Conservation (phyloP, 768 basidiomycete species). For the Leccinum fibrillosum region DNA sequence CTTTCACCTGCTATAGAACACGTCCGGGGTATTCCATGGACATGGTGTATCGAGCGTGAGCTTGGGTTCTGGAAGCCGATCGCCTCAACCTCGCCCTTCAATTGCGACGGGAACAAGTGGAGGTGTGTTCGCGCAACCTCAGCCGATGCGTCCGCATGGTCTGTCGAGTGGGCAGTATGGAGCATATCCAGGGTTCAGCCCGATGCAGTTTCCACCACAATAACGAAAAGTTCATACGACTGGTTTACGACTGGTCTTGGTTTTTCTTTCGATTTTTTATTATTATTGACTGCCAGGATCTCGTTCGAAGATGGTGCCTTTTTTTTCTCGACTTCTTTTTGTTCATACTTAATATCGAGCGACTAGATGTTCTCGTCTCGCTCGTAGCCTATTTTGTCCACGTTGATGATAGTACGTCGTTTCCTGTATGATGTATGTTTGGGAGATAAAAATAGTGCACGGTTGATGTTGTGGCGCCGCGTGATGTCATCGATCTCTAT, state of each 20-base stretch:
- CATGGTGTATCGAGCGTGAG: constrained; percentile 9
- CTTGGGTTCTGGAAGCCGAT: constrained; percentile 11
- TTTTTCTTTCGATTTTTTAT: constrained; percentile 11
- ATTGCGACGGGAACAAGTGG: constrained; percentile 6
- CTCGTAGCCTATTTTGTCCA: neutral
- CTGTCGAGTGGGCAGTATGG: constrained; percentile 17
- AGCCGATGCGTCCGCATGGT: constrained; percentile 19
- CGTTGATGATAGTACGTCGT: constrained; percentile 11
- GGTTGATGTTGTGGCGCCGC: neutral
- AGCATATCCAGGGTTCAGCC: constrained; percentile 17
- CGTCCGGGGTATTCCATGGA: constrained; percentile 22
- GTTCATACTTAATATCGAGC: neutral
- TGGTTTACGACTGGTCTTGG: neutral
- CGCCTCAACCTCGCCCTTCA: constrained; percentile 20
- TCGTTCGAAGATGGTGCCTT: neutral
- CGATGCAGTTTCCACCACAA: constrained; percentile 25
- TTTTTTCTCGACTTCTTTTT: neutral
- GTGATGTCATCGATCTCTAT: neutral
- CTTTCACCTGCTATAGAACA: constrained; percentile 15
- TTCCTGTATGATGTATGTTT: constrained; percentile 34
- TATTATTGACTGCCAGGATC: constrained; percentile 20
- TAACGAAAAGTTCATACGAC: neutral
- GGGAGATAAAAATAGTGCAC: neutral
- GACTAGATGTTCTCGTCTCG: neutral
- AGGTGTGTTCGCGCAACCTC: constrained; percentile 23